Evolutionary conservation across 441 rosid genomes (phyloP).

Genomic region (Pelargonium citronellum): DNA sequence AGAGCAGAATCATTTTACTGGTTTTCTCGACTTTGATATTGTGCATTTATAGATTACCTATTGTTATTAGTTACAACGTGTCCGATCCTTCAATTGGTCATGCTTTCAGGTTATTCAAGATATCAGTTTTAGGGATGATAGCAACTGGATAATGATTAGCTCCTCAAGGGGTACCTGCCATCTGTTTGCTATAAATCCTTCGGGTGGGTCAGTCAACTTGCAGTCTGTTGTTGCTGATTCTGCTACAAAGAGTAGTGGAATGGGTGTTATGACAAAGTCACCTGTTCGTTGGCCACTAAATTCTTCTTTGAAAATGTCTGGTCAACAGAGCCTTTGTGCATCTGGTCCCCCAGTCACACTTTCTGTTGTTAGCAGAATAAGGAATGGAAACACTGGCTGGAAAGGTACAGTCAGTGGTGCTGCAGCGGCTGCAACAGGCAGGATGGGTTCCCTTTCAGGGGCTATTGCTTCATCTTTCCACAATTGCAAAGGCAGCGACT

Average conservation of each 20-base stretch:
- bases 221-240: conserved; percentile 32
- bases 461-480: conserved; percentile 72
- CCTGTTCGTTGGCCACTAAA: conserved; percentile 35
- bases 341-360: conserved; percentile 65
- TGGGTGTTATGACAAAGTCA: conserved; percentile 29
- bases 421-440: conserved; percentile 83
- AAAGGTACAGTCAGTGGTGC: conserved; percentile 66
- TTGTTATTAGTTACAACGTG: background rate
- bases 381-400: conserved; percentile 75
- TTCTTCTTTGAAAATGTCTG: conserved; percentile 28
- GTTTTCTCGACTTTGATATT: conserved; percentile 13
- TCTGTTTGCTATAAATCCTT: conserved; percentile 68
- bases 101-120: conserved; percentile 80
- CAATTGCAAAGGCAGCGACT: conserved; percentile 39
- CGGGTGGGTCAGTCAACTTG: conserved; percentile 44
- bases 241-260: conserved; percentile 30
- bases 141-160: conserved; percentile 80
- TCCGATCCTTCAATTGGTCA: conserved; percentile 1
- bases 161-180: conserved; percentile 94
- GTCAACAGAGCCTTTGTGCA: conserved; percentile 36
- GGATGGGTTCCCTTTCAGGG: conserved; percentile 51
- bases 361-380: conserved; percentile 68
- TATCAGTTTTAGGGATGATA: conserved; percentile 77
- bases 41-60: too few relatives aligned
- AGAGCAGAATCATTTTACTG: conserved; percentile 21